phyloP scores from a whole-genome alignment of 139 green algal genomes.

The Microglena sp. region DNA sequence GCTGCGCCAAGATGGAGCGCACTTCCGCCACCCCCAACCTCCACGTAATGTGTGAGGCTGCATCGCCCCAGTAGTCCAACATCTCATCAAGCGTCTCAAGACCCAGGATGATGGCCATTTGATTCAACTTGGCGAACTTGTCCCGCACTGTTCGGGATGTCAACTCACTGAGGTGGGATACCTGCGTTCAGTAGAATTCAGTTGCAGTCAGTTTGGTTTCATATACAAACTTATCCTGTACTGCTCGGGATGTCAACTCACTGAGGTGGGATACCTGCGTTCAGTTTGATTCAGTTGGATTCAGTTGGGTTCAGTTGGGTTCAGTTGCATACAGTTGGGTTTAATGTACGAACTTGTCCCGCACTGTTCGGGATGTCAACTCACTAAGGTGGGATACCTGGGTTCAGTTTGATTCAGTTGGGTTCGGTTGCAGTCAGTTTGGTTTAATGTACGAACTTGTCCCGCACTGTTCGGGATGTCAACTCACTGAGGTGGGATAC shows the following conservation, averaged over 20 bases:
- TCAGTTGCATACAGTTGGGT: slow-evolving; percentile 58
- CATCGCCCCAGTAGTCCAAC: slow-evolving; percentile 41
- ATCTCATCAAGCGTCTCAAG: slow-evolving; percentile 74
- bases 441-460: no score
- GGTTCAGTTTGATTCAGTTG: no score
- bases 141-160: slow-evolving; percentile 75
- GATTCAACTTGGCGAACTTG: slow-evolving; percentile 80
- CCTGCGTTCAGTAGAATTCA: no score
- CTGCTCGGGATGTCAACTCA: slow-evolving; percentile 60
- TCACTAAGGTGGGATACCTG: slow-evolving; percentile 42
- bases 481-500: slow-evolving; percentile 52
- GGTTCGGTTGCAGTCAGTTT: no score
- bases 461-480: slow-evolving; percentile 67
- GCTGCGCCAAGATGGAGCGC: slow-evolving; percentile 49
- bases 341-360: slow-evolving; percentile 87
- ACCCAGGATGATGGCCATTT: slow-evolving; percentile 81
- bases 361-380: slow-evolving; percentile 64
- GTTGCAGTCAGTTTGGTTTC: no score
- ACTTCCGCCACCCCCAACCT: slow-evolving; percentile 68
- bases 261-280: slow-evolving; percentile 32
- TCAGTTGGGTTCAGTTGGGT: not conserved
- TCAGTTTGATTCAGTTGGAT: no score
- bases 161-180: slow-evolving; percentile 51
- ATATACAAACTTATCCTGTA: no score
- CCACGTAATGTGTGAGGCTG: slow-evolving; percentile 69